phyloP scores from a whole-genome alignment of 192 early-diverging fungal species.

The Dissophora ornata region DNA sequence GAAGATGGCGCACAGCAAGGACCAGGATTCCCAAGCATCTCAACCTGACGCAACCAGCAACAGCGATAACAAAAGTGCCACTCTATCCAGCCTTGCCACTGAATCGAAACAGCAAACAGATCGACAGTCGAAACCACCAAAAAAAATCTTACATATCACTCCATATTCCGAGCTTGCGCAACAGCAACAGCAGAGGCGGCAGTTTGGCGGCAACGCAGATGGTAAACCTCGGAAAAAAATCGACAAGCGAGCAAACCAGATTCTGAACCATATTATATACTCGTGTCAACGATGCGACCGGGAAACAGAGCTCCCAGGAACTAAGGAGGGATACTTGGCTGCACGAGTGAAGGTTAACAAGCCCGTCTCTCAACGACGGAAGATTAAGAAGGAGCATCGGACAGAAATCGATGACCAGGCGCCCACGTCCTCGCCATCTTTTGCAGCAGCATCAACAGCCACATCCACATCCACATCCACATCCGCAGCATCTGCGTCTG shows the following conservation, averaged over 20 bases:
- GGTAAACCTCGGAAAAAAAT: conserved; percentile 15
- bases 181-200: conserved; percentile 16
- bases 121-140: background rate
- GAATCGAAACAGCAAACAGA: background rate
- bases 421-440: background rate
- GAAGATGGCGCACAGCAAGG: conserved; percentile 22
- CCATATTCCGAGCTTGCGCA: conserved; percentile 22
- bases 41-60: no score
- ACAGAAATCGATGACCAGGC: background rate
- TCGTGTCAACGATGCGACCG: conserved; percentile 48
- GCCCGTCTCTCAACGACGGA: conserved; percentile 24
- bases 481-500: no score
- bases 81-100: background rate
- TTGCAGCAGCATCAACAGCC: conserved; percentile 15
- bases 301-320: conserved; percentile 49
- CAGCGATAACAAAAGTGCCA: no score
- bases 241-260: conserved; percentile 22
- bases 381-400: background rate
- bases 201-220: background rate
- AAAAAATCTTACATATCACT: conserved; percentile 33
- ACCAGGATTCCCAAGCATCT: background rate
- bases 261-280: conserved; percentile 53
- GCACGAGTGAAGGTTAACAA: conserved; percentile 26
- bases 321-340: conserved; percentile 25
- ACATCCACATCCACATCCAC: conserved; percentile 10